Base-by-base conservation (phyloP, 805 yeast genomes). In the Candida boleticola region DNA sequence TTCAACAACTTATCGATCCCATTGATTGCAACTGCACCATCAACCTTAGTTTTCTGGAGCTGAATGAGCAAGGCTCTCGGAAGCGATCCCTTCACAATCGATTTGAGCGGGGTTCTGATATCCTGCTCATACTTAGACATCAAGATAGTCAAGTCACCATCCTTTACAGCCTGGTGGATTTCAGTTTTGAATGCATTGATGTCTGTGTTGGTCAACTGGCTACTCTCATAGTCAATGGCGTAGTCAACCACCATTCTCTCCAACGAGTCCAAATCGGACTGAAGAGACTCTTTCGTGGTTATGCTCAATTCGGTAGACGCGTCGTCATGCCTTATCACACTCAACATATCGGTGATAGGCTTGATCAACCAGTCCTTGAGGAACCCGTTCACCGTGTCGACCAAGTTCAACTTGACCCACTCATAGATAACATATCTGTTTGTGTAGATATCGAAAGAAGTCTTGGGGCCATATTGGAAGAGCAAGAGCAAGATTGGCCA, bases 1-100 rank as follows among this genome's bases (percentile, higher is more conserved):
- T 89, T 85, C 35, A 93, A 73, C 50, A 92, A 68, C 57, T 86
- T 83, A 63, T 93, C 98, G 47, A 93, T 90, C 6, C 98, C 98
- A 51, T 77, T 79, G 46, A 92, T 77, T 0, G 97, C 98, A 4
- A 89, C 68, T 29, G 86, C 89, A 6, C 96, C 96, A 60, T 92
- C 99, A 5, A 93, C 97, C 63, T 92, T 92, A 10, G 96, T 84
- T 64, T 93, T 92, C 61, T 92, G 99, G n/a, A 93, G 71, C 61
- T 93, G 98, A 47, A 92, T 90, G 54, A 93, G 66, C 36, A 93
- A 61, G 13, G 90, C 81, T 41, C 96, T 74, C 6, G 89, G 62
- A 49, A 92, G 73, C 43, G 82, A 79, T 3, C 98, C 99, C 11
- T 65, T 63, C 2, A 89, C 44, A 2, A 82, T 51, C 29, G 83